Evolutionary conservation across 225 moss, liverwort and hornwort genomes (phyloP), one percentile per base, ranked within the genome.

Genomic region (Polytrichum commune): DNA sequence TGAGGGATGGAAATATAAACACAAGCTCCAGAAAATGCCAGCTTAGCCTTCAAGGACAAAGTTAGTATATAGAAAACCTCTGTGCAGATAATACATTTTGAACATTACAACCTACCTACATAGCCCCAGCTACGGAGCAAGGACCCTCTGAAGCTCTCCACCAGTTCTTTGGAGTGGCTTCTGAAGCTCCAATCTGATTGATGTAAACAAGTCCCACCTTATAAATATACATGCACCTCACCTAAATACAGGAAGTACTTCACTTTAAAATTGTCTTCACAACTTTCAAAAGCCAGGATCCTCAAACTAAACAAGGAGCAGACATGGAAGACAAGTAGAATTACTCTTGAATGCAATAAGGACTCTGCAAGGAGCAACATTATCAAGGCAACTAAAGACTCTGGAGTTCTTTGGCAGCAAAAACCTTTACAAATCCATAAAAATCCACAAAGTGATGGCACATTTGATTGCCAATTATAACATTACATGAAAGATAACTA

Each of bases 101-200:
- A 63, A 32, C 63, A 35, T 53, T 53, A 75, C 55, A 54, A 74
- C 79, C 72, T 64, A 74, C 79, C 74, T 74, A 76, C 74, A 55
- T 24, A 63, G 76, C 76, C 72, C 77, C 76, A 74, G 74, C 76
- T 85, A 77, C 60, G 35, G 71, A 79, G 74, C 79, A 20, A 7
- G 72, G 72, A 71, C 74, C 66, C 62, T 76, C 62, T 65, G 75
- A 65, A 65, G 69, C 33, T 54, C 72, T 57, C 57, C 35, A 9
- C 9, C 35, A 35, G 9, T 9, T 35, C 9, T 35, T 35, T 35
- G 35, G 9, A 35, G 35, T 35, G 35, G 35, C 35, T 35, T 56
- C 19, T 66, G 79, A 68, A 78, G 75, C 69, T 82, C 82, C 82
- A 66, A 60, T 80, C 80, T 82, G 82, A 77, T 38, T 82, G 82